phyloP scores from a whole-genome alignment of 2,329 filamentous ascomycete genomes.

The Penicillium sp. region DNA sequence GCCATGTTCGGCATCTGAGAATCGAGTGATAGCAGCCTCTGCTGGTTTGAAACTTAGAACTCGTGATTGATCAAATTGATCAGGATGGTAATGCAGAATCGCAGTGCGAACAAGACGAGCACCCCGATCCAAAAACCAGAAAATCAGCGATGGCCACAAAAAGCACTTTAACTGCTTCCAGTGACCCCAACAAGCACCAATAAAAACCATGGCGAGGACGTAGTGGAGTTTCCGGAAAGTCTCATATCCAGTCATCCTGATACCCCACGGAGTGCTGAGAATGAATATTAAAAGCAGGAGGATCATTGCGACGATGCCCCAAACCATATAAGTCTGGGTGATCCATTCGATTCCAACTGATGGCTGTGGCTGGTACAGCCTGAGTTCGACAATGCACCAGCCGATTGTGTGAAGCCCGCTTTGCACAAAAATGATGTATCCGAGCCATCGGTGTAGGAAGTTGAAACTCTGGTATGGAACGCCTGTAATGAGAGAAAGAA shows the following conservation, averaged over 20 bases:
- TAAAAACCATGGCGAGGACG: slow-evolving; percentile 72
- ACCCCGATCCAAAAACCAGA: slow-evolving; percentile 68
- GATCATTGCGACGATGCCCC: slow-evolving; percentile 71
- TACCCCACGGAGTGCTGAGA: slow-evolving; percentile 63
- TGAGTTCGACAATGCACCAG: slow-evolving; percentile 70
- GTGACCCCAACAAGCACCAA: slow-evolving; percentile 76
- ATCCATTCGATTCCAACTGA: slow-evolving; percentile 61
- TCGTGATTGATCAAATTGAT: slow-evolving; percentile 10
- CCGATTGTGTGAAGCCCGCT: slow-evolving; percentile 70
- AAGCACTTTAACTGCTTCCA: slow-evolving; percentile 72
- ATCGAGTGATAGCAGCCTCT: slow-evolving; percentile 54
- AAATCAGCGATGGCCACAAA: slow-evolving; percentile 66
- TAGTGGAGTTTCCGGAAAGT: slow-evolving; percentile 78
- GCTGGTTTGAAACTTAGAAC: slow-evolving; percentile 37
- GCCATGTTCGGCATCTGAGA: slow-evolving; percentile 61
- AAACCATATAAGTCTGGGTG: slow-evolving; percentile 69
- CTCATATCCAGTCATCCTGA: slow-evolving; percentile 73
- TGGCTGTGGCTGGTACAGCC: slow-evolving; percentile 74
- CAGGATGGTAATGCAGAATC: slow-evolving; percentile 56
- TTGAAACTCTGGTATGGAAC: slow-evolving; percentile 78
- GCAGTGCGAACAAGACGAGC: slow-evolving; percentile 62
- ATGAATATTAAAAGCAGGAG: slow-evolving; percentile 65
- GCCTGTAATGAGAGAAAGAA: slow-evolving; percentile 71
- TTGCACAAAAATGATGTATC: slow-evolving; percentile 73
- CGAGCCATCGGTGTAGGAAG: slow-evolving; percentile 77